Conservation (phyloP, 106 monocot species). For the Phalaenopsis aphrodite region DNA sequence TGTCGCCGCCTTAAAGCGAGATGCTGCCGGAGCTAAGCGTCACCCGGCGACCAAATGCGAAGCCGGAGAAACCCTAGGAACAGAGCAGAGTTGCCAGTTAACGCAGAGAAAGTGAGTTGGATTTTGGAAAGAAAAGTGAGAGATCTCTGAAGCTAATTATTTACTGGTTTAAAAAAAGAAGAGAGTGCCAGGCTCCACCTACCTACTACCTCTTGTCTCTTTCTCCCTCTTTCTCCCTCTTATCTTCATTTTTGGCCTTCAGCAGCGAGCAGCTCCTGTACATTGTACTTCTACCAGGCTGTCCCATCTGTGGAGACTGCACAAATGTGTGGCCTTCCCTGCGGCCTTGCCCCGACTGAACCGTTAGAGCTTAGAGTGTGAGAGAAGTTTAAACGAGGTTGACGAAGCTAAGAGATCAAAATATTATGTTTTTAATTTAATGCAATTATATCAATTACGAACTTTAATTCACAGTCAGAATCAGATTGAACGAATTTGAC, state of each 20-base stretch:
- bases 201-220: no score
- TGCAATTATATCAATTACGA: no score
- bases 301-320: neutral
- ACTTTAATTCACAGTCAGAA: no score
- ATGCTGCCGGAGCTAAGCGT: neutral
- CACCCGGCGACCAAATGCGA: neutral
- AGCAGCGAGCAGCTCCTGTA: neutral
- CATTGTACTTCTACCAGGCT: neutral
- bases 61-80: neutral
- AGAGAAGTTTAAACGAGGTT: no score
- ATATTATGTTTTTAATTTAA: no score
- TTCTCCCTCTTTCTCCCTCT: neutral
- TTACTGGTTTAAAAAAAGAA: neutral
- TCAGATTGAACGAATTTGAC: no score
- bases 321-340: neutral
- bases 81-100: neutral
- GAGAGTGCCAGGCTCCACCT: neutral
- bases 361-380: no score
- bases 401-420: no score
- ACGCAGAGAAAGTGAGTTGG: neutral
- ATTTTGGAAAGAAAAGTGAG: neutral
- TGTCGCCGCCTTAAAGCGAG: neutral
- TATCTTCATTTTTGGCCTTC: neutral
- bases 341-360: no score
- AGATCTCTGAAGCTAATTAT: neutral